These are phyloP conservation scores for Moringa oleifera DNA, from an alignment of 345 rosid species.

Conservation along the genomic window DNA sequence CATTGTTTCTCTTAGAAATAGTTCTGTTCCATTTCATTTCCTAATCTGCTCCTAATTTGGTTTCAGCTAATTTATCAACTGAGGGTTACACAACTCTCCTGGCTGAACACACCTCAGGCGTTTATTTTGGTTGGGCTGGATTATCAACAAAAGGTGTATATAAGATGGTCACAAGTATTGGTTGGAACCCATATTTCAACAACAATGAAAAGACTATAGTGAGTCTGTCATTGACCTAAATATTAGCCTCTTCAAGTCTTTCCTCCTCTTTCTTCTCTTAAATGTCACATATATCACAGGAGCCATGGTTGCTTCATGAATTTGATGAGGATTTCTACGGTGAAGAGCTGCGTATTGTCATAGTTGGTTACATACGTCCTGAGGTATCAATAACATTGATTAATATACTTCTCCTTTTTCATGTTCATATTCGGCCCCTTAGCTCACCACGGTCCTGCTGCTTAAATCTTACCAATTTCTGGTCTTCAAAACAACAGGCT, in stretches of 20 bases:
- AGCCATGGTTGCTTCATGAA: constrained; percentile 92
- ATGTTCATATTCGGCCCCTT: too few relatives aligned
- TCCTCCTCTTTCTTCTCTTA: constrained; percentile 1
- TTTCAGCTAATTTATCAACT: constrained; percentile 79
- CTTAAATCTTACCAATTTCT: neutral
- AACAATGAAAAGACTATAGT: constrained; percentile 84
- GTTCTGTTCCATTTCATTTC: neutral
- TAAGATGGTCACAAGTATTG: constrained; percentile 94
- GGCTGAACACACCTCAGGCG: constrained; percentile 76
- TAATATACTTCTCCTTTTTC: neutral
- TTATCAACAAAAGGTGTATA: constrained; percentile 56
- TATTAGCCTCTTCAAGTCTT: neutral
- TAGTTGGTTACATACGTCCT: constrained; percentile 87
- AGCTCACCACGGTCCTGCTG: neutral
- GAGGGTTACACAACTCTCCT: constrained; percentile 53
- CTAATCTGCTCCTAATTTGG: constrained; percentile 5
- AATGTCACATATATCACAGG: constrained; percentile 32
- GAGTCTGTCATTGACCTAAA: constrained; percentile 23
- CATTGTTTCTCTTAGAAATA: neutral
- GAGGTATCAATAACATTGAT: constrained; percentile 41
- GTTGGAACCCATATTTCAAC: constrained; percentile 92
- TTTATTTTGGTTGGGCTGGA: constrained; percentile 94
- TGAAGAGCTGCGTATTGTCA: constrained; percentile 66
- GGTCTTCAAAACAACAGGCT: constrained; percentile 31
- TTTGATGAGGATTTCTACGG: constrained; percentile 85